A percentile compares a stretch with the other conserved stretches of the same genome.
These are phyloP conservation scores for Cladorrhinum sp. DNA, from an alignment of 2,329 filamentous ascomycete species.

Conservation along the genomic window DNA sequence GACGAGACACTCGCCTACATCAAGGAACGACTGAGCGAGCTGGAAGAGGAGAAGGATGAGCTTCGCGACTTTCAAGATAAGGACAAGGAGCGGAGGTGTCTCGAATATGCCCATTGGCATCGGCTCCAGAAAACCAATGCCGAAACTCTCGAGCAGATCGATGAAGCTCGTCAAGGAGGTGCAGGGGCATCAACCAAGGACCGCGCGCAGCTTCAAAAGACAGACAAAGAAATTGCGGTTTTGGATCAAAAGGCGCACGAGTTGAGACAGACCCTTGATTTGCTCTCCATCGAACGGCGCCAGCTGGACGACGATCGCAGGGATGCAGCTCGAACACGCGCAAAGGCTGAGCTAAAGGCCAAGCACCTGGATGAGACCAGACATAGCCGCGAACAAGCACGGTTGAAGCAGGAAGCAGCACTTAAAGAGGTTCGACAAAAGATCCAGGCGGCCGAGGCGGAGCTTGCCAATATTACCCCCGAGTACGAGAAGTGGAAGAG, in stretches of 20 bases:
- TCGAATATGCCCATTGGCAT: slow-evolving; percentile 93
- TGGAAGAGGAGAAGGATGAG: slow-evolving; percentile 97
- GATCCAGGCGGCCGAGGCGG: slow-evolving; percentile 71
- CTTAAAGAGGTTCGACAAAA: slow-evolving; percentile 68
- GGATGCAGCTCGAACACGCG: slow-evolving; percentile 73
- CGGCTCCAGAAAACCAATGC: slow-evolving; percentile 80
- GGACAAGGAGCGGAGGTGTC: slow-evolving; percentile 83
- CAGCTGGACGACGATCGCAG: slow-evolving; percentile 89
- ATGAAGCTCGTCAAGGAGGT: slow-evolving; percentile 75
- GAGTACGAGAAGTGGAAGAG: slow-evolving; percentile 70
- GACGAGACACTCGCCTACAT: slow-evolving; percentile 91
- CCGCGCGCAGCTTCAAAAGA: slow-evolving; percentile 69
- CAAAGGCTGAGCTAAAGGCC: slow-evolving; percentile 81
- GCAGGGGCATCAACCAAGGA: slow-evolving; percentile 82
- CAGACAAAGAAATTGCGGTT: slow-evolving; percentile 73
- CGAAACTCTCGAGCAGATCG: slow-evolving; percentile 75
- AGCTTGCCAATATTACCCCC: slow-evolving; percentile 73
- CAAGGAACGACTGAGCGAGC: slow-evolving; percentile 79
- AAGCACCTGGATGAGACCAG: slow-evolving; percentile 82
- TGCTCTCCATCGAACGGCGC: slow-evolving; percentile 77
- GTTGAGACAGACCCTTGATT: slow-evolving; percentile 76
- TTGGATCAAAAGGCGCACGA: slow-evolving; percentile 78
- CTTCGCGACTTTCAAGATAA: slow-evolving; percentile 91
- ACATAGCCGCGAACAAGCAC: slow-evolving; percentile 70
- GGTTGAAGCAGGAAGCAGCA: slow-evolving; percentile 67